Base-by-base conservation (phyloP, 1,284 basidiomycete genomes). In the Ganoderma boninense region DNA sequence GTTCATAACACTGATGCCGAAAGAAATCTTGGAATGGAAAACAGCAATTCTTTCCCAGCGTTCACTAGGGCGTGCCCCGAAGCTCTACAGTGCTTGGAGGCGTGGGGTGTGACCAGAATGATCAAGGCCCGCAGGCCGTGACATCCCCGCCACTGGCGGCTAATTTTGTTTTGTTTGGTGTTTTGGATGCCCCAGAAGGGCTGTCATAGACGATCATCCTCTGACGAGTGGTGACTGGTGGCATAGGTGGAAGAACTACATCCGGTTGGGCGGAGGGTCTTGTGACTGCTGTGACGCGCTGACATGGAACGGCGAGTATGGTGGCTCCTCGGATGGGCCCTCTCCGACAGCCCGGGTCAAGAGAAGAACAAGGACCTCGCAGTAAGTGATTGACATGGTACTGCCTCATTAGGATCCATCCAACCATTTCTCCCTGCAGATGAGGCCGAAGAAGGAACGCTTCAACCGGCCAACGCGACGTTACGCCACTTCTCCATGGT, bases 341-440 rank as follows among this genome's bases (percentile, higher is more conserved):
- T 62, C 40, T 62, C 60, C 60, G 60, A 62, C 40, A 42, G 18
- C n/a, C 60, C 60, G 60, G 60, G 60, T 62, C 60, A 62, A 62
- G 10, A 1, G 40, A 43, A 43, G 40, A 62, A 42, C 38, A 62
- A 62, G 38, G 40, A 14, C 60, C 23, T 62, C 26, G 60, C 60
- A 62, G 40, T 62, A 11, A 62, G 40, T 62, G n/a, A 57, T 57
- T 57, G 54, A 57, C 60, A 62, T 42, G 23, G n/a, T 60, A 60
- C 35, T 38, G 57, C 57, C 56, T 57, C 29, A 35, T 42, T 62
- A 40, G 38, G 40, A 42, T 23, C 43, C 23, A 13, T 49, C 46
- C 23, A 23, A 42, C 60, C 60, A 16, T 29, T 62, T 14, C 38
- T 38, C n/a, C 23, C 40, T n/a, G n/a, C n/a, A 40, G 11, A 62